Evolutionary conservation across 2,329 filamentous ascomycete species (phyloP).

Genomic region (Pestalotiopsis sp.): DNA sequence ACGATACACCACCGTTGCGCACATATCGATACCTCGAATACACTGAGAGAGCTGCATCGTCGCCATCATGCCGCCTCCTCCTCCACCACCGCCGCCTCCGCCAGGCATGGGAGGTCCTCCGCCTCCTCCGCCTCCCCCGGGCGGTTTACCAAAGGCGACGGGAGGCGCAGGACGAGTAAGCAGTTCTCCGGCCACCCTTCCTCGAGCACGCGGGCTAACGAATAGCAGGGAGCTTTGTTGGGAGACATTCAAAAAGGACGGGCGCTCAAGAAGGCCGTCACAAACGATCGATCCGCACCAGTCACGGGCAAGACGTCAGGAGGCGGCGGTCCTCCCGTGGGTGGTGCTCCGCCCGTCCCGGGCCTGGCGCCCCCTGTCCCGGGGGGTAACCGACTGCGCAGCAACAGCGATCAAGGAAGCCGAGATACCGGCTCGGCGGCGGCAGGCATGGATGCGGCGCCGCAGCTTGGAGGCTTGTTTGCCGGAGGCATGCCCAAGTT

Average conservation of each 20-base stretch:
- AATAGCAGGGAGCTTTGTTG: constrained; percentile 75
- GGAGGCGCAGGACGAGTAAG: constrained; percentile 64
- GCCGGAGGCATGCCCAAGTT: constrained; percentile 95
- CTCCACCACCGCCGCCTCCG: constrained; percentile 72
- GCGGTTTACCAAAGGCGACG: constrained; percentile 60
- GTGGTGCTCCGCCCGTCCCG: constrained; percentile 82
- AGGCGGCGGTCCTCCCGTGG: constrained; percentile 63
- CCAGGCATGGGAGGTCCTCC: constrained; percentile 59
- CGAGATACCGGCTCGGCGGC: constrained; percentile 43
- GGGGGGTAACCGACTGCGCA: constrained; percentile 68
- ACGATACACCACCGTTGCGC: neutral
- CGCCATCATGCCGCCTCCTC: constrained; percentile 56
- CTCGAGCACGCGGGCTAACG: neutral
- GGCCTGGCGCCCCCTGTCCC: constrained; percentile 74
- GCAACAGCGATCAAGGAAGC: constrained; percentile 77
- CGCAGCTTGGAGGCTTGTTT: constrained; percentile 86
- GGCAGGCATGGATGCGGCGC: constrained; percentile 60
- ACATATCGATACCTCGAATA: neutral
- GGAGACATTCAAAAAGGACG: constrained; percentile 85
- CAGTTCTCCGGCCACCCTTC: constrained; percentile 20
- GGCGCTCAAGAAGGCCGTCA: constrained; percentile 80
- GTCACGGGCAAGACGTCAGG: constrained; percentile 60
- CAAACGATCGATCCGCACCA: constrained; percentile 91
- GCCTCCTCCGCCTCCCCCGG: constrained; percentile 59
- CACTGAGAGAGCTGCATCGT: neutral